A percentile compares a stretch with the other conserved stretches of the same genome.
Evolutionary conservation across 2,329 filamentous ascomycete species (phyloP).

Genomic region (Ophiocordyceps unilateralis): DNA sequence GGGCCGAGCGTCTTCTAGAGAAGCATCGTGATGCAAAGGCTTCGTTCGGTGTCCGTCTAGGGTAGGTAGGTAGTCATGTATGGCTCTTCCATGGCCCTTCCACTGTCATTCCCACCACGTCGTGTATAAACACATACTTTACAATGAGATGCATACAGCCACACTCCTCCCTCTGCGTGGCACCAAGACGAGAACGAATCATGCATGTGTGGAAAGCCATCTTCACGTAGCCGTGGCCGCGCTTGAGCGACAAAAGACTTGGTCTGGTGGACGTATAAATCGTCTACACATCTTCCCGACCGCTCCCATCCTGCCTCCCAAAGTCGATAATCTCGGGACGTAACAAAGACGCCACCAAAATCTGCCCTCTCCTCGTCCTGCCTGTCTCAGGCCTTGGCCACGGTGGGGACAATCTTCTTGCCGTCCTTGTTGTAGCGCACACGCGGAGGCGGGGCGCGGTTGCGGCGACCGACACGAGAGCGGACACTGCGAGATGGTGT

Average conservation of each 20-base stretch:
- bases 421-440: constrained; percentile 99
- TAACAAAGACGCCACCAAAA: constrained; percentile 21
- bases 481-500: constrained; percentile 58
- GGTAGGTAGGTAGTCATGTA: not conserved
- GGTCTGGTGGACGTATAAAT: not conserved
- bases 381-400: constrained; percentile 21
- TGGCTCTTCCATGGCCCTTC: not conserved
- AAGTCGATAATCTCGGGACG: constrained; percentile 11
- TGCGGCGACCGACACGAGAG: constrained; percentile 90
- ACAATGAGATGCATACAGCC: not conserved
- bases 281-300: not conserved
- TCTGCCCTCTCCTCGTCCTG: constrained; percentile 16
- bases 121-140: not conserved
- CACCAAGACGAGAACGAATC: not conserved
- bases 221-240: not conserved
- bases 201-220: not conserved
- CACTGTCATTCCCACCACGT: no score
- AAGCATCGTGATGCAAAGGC: not conserved
- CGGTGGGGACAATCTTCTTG: constrained; percentile 92
- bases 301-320: not conserved
- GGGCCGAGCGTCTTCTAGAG: constrained; percentile 3
- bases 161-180: not conserved
- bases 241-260: not conserved
- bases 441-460: constrained; percentile 93
- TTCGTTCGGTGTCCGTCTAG: not conserved